phyloP scores from a whole-genome alignment of 2,329 filamentous ascomycete genomes.

The Aspergillus aculeatinus region DNA sequence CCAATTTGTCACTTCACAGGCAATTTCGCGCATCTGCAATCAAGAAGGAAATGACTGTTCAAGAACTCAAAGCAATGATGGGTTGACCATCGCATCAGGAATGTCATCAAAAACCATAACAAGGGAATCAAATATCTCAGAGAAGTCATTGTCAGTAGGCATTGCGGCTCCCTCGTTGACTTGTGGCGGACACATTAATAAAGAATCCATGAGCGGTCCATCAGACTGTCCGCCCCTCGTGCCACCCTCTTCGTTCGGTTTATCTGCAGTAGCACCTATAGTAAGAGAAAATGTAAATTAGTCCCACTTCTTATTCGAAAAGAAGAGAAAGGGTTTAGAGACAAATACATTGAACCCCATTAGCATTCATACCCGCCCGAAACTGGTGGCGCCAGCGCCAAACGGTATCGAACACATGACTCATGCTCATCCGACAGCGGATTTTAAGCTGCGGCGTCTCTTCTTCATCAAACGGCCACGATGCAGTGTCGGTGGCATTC shows the following conservation, averaged over 20 bases:
- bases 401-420: constrained; percentile 64
- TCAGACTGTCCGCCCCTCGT: constrained; percentile 30
- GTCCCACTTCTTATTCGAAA: constrained; percentile 14
- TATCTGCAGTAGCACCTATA: constrained; percentile 26
- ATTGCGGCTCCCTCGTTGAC: constrained; percentile 40
- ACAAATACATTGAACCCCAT: constrained; percentile 65
- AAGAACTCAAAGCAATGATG: constrained; percentile 30
- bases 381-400: constrained; percentile 65
- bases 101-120: constrained; percentile 92
- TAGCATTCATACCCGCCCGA: constrained; percentile 61
- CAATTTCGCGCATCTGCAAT: too few species aligned
- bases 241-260: constrained; percentile 38
- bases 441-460: constrained; percentile 57
- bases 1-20: too few species aligned
- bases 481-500: constrained; percentile 48
- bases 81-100: constrained; percentile 57
- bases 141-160: constrained; percentile 52
- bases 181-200: constrained; percentile 33
- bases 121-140: constrained; percentile 80
- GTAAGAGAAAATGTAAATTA: constrained; percentile 8
- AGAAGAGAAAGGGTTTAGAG: background rate
- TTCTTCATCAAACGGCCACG: constrained; percentile 34
- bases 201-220: constrained; percentile 31
- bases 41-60: too few species aligned
- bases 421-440: constrained; percentile 64